Conservation (phyloP, 345 rosid species). For the Physaria fendleri region DNA sequence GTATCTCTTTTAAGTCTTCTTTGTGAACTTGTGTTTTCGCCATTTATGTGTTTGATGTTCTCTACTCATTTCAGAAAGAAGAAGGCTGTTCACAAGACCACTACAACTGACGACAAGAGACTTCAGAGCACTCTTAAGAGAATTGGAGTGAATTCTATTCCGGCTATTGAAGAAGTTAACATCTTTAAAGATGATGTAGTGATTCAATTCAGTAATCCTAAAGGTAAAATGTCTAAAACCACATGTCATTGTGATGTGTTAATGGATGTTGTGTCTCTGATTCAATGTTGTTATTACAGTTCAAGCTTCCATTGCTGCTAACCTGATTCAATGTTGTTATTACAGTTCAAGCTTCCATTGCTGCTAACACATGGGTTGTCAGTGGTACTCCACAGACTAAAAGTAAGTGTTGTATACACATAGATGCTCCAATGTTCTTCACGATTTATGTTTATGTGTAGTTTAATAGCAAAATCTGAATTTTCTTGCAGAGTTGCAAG, state of each 20-base stretch:
- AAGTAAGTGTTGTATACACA: conserved; percentile 39
- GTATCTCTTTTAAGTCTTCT: conserved; percentile 15
- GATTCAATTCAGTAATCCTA: conserved; percentile 82
- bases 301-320: conserved; percentile 91
- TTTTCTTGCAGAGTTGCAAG: conserved; percentile 61
- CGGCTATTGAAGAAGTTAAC: conserved; percentile 96
- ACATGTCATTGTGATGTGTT: not conserved
- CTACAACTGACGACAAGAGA: conserved; percentile 94
- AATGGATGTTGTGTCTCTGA: not conserved
- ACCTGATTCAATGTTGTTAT: not conserved
- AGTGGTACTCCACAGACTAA: conserved; percentile 89
- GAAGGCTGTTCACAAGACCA: conserved; percentile 97
- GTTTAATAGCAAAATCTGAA: not conserved
- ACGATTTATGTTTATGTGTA: not conserved
- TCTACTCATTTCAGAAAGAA: conserved; percentile 54
- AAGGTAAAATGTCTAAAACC: conserved; percentile 38
- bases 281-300: conserved; percentile 40
- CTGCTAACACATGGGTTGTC: conserved; percentile 97
- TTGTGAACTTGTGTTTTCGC: not conserved
- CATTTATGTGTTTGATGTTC: not conserved
- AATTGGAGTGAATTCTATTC: conserved; percentile 85
- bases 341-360: conserved; percentile 92
- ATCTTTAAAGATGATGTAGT: conserved; percentile 93
- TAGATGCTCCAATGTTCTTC: not conserved
- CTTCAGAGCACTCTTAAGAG: conserved; percentile 96